Evolutionary conservation across 1,284 basidiomycete species (phyloP), one percentile per base, ranked within the genome.

Genomic region (Apiotrichum porosum): DNA sequence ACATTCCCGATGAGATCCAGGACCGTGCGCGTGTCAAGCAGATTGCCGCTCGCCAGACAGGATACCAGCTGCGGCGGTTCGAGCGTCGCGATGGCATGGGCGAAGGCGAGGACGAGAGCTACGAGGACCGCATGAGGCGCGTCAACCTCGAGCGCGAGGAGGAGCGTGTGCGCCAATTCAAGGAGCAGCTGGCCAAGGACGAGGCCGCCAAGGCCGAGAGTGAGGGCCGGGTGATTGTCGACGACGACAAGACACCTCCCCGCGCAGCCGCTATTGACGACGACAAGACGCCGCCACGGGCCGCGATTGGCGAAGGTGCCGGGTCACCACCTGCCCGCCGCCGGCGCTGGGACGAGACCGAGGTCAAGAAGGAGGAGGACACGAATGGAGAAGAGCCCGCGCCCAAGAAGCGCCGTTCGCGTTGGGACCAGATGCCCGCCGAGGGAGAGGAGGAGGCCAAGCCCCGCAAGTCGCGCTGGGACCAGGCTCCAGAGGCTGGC

Each of bases 21-120:
- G 90, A 93, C 73, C 89, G 89, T 26, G 87, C 91, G 32, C 86
- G 84, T 51, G 84, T 88, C 65, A 86, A 89, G 57, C 94, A 97
- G 78, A 91, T 98, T 67, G 88, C 93, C 17, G 79, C 87, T 37
- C 83, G 95, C 37, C 91, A 97, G 77, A 88, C 84, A 51, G 94
- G 97, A 74, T 98, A 98, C 69, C 95, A 98, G 67, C 84, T 87
- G 61, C 83, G 92, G 49, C 82, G 93, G 32, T 98, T 97, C 76
- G 81, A 81, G 62, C 83, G 92, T 40, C 80, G 84, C 54, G 66
- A 72, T 33, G 69, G 61, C 6, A 44, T 60, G 22, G 66, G 61
- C 12, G 69, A 70, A 51, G 81, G 81, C 8, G 88, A 91, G 66
- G 88, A 89, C 47, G 75, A 76, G 45, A 87, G 87, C 30, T 92